phyloP scores from a whole-genome alignment of 2,329 filamentous ascomycete genomes.

The Aspergillus sclerotialis region DNA sequence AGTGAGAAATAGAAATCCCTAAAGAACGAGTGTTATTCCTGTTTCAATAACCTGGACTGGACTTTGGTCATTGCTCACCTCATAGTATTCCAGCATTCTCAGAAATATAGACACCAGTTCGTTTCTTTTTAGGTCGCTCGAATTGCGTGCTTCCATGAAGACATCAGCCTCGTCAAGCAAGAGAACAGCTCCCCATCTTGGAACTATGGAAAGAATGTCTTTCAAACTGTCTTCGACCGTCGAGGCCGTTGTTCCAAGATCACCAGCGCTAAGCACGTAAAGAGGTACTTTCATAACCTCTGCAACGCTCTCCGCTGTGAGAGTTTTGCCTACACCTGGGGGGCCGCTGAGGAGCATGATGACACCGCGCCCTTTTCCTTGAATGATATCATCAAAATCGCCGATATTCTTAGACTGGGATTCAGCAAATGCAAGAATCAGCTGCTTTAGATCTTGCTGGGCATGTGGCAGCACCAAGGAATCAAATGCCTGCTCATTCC shows the following conservation, averaged over 20 bases:
- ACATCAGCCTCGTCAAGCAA: slow-evolving; percentile 44
- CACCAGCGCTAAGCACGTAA: slow-evolving; percentile 42
- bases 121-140: slow-evolving; percentile 38
- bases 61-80: slow-evolving; percentile 8
- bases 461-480: slow-evolving; percentile 41
- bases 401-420: slow-evolving; percentile 33
- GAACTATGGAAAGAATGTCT: slow-evolving; percentile 42
- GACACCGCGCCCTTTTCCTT: slow-evolving; percentile 47
- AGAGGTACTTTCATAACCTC: slow-evolving; percentile 46
- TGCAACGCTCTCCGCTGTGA: slow-evolving; percentile 45
- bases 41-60: slow-evolving; percentile 1
- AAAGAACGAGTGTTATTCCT: slow-evolving; percentile 28
- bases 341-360: slow-evolving; percentile 46
- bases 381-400: slow-evolving; percentile 44
- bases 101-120: slow-evolving; percentile 37
- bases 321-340: slow-evolving; percentile 49
- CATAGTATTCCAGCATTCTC: slow-evolving; percentile 23
- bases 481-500: slow-evolving; percentile 40
- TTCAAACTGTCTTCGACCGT: slow-evolving; percentile 40
- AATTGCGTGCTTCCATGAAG: slow-evolving; percentile 27
- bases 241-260: slow-evolving; percentile 40
- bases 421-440: slow-evolving; percentile 42
- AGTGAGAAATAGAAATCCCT: slow-evolving; percentile 41
- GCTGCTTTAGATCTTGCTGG: slow-evolving; percentile 35
- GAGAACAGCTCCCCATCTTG: slow-evolving; percentile 46